A percentile compares a stretch with the other conserved stretches of the same genome.
phyloP scores from a whole-genome alignment of 2,329 filamentous ascomycete genomes.

The Colletotrichum tropicicola region DNA sequence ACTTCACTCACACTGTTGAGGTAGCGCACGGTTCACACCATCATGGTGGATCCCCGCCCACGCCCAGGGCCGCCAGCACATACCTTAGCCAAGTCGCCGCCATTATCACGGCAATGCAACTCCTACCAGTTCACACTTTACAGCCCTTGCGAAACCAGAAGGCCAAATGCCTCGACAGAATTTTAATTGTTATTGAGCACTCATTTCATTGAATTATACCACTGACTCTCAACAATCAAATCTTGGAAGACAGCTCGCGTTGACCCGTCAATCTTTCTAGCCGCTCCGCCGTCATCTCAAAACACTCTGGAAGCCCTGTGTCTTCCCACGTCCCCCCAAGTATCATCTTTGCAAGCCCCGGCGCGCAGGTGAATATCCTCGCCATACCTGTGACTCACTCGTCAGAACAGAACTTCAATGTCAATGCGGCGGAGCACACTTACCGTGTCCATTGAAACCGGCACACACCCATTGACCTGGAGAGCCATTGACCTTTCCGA shows the following conservation, averaged over 20 bases:
- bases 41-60: background rate
- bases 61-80: too few species aligned
- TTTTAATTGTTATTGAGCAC: too few species aligned
- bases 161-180: too few species aligned
- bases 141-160: too few species aligned
- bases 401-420: background rate
- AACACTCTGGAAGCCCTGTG: slow-evolving; percentile 40
- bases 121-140: background rate
- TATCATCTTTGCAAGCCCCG: slow-evolving; percentile 51
- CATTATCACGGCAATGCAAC: background rate
- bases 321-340: slow-evolving; percentile 46
- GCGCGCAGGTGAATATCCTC: slow-evolving; percentile 55
- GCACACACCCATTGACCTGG: slow-evolving; percentile 57
- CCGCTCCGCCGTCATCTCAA: slow-evolving; percentile 10
- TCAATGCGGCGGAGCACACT: background rate
- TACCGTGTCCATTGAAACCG: slow-evolving; percentile 49
- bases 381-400: slow-evolving; percentile 41
- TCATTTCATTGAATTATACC: too few species aligned
- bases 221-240: background rate
- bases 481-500: slow-evolving; percentile 49
- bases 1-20: too few species aligned
- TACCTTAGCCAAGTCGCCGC: too few species aligned
- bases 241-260: background rate
- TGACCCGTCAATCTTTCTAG: background rate
- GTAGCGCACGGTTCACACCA: background rate